phyloP scores from a whole-genome alignment of 2,329 filamentous ascomycete species.

The Fusarium dimerum region DNA sequence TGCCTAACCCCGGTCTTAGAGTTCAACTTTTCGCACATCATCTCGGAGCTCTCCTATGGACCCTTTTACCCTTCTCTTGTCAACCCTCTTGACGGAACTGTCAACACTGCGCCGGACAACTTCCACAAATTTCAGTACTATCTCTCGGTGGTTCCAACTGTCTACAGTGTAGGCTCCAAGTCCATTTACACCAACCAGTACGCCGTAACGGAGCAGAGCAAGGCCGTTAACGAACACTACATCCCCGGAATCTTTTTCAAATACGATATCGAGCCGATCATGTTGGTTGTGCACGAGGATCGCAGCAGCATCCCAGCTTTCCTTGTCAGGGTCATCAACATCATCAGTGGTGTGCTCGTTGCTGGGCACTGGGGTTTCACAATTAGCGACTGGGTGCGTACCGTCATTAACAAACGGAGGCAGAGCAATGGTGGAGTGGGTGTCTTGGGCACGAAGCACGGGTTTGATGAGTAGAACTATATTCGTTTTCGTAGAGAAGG shows the following conservation, averaged over 20 bases:
- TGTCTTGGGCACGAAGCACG: slow-evolving; percentile 51
- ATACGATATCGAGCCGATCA: slow-evolving; percentile 96
- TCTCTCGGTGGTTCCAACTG: slow-evolving; percentile 88
- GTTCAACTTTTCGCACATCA: slow-evolving; percentile 97
- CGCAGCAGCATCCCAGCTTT: slow-evolving; percentile 74
- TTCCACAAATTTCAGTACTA: slow-evolving; percentile 99
- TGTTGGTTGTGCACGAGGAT: slow-evolving; percentile 81
- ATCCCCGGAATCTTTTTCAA: slow-evolving; percentile 97
- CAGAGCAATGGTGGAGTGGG: slow-evolving; percentile 48
- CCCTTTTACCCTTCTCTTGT: slow-evolving; percentile 92
- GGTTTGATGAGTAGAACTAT: slow-evolving; percentile 29
- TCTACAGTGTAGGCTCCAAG: slow-evolving; percentile 72
- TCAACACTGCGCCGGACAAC: slow-evolving; percentile 71
- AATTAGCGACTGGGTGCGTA: slow-evolving; percentile 71
- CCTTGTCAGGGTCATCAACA: slow-evolving; percentile 82
- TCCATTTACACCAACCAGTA: slow-evolving; percentile 95
- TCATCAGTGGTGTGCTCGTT: slow-evolving; percentile 86
- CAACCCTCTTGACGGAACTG: slow-evolving; percentile 92
- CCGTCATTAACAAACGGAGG: slow-evolving; percentile 53
- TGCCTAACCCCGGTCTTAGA: slow-evolving; percentile 46
- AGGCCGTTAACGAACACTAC: slow-evolving; percentile 64
- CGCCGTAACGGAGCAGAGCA: slow-evolving; percentile 87
- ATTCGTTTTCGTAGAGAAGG: not conserved
- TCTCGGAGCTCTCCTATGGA: slow-evolving; percentile 95
- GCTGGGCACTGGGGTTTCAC: slow-evolving; percentile 93